phyloP scores from a whole-genome alignment of 768 basidiomycete genomes.

The Pluteus cervinus region DNA sequence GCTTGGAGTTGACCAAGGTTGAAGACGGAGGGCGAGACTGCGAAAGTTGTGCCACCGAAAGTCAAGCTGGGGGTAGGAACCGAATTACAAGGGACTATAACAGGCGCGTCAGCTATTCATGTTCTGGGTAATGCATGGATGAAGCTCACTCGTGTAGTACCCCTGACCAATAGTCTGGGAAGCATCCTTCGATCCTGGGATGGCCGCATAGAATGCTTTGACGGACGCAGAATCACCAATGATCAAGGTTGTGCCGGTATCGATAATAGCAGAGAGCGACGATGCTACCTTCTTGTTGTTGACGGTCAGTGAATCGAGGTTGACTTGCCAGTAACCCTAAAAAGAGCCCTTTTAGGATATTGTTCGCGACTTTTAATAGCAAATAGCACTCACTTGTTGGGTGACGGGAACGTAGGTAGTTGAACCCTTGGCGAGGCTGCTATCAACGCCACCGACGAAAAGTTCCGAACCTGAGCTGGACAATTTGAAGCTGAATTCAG shows the following conservation, averaged over 20 bases:
- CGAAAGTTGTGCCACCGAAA: constrained; percentile 30
- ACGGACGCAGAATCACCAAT: constrained; percentile 25
- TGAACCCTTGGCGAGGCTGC: constrained; percentile 30
- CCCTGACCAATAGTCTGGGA: constrained; percentile 18
- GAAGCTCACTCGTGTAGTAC: constrained; percentile 21
- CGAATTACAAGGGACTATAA: constrained; percentile 22
- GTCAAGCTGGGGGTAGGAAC: constrained; percentile 25
- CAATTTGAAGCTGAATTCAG: constrained; percentile 38
- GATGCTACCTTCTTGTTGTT: constrained; percentile 13
- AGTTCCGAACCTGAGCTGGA: constrained; percentile 34
- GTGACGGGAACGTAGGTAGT: constrained; percentile 24
- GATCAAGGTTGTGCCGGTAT: constrained; percentile 38
- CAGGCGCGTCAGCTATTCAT: background rate
- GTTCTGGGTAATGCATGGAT: background rate
- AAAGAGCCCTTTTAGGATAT: too few species aligned
- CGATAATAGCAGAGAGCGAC: constrained; percentile 23
- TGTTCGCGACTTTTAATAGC: background rate
- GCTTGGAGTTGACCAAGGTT: background rate
- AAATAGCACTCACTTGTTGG: background rate
- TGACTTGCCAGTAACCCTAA: constrained; percentile 30
- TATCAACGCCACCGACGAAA: constrained; percentile 41
- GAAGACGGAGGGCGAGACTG: constrained; percentile 39
- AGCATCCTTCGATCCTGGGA: constrained; percentile 25
- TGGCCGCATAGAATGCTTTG: constrained; percentile 20
- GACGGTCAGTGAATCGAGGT: constrained; percentile 22